These are phyloP conservation scores for Pythium graminicola DNA, from an alignment of 352 stramenopile species.

Conservation along the genomic window DNA sequence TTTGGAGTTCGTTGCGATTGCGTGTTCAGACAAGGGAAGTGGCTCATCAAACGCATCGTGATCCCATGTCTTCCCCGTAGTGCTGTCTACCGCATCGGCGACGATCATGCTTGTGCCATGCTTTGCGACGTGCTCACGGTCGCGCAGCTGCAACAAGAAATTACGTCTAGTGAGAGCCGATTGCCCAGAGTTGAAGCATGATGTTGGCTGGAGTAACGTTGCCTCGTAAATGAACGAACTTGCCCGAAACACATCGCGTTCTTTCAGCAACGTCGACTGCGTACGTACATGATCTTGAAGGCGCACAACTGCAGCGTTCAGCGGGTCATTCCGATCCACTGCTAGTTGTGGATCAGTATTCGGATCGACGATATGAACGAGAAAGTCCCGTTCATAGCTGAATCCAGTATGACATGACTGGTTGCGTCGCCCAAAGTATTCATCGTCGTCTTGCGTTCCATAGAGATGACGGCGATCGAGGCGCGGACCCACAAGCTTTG, in stretches of 20 bases:
- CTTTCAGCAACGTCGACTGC: slow-evolving; percentile 27
- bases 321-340: slow-evolving; percentile 73
- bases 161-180: slow-evolving; percentile 58
- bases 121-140: slow-evolving; percentile 39
- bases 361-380: slow-evolving; percentile 34
- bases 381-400: slow-evolving; percentile 57
- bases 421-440: neutral
- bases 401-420: slow-evolving; percentile 25
- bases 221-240: slow-evolving; percentile 17
- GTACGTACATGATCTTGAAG: slow-evolving; percentile 37
- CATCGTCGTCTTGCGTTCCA: neutral
- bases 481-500: slow-evolving; percentile 21
- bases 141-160: slow-evolving; percentile 43
- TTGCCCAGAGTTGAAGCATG: neutral
- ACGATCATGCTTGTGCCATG: slow-evolving; percentile 40
- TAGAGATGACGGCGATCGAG: slow-evolving; percentile 8
- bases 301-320: slow-evolving; percentile 45
- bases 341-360: slow-evolving; percentile 17
- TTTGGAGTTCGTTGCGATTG: slow-evolving; percentile 47
- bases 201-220: neutral
- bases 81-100: slow-evolving; percentile 17
- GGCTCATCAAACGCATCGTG: slow-evolving; percentile 51
- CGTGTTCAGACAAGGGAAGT: slow-evolving; percentile 53
- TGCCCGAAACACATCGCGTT: slow-evolving; percentile 44
- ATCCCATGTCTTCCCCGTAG: slow-evolving; percentile 11